These are phyloP conservation scores for Ogataea nitratoaversa DNA, from an alignment of 805 yeast species.

Conservation along the genomic window DNA sequence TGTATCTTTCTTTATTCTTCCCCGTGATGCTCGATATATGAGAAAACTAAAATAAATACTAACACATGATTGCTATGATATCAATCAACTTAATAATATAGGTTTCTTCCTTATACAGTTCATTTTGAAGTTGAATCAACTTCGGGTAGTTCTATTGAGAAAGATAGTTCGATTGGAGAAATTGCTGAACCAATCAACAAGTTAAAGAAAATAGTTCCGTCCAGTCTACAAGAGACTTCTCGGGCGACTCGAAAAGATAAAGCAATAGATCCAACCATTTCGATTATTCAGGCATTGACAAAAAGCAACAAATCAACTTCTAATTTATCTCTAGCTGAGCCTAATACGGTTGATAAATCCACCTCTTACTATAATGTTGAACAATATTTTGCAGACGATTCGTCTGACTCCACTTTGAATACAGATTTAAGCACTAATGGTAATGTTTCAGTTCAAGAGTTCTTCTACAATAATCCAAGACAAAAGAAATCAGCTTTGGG, in stretches of 20 bases:
- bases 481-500: conserved; percentile 12
- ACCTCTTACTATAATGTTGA: conserved; percentile 6
- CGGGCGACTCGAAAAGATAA: conserved; percentile 7
- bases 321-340: conserved; percentile 7
- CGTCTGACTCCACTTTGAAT: conserved; percentile 11
- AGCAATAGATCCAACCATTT: conserved; percentile 17
- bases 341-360: neutral
- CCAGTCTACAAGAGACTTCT: neutral
- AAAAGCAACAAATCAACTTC: conserved; percentile 10
- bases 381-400: conserved; percentile 13
- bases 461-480: conserved; percentile 39
- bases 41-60: conserved; percentile 2
- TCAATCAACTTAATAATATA: conserved; percentile 21
- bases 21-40: neutral
- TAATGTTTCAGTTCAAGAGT: conserved; percentile 49
- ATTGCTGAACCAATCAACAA: conserved; percentile 23
- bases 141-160: conserved; percentile 6
- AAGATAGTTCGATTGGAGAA: conserved; percentile 17
- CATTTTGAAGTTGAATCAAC: conserved; percentile 46
- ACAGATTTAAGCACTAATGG: conserved; percentile 11
- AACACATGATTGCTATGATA: conserved; percentile 15
- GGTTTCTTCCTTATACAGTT: conserved; percentile 73
- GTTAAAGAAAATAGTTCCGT: neutral
- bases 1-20: conserved; percentile 25
- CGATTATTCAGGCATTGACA: conserved; percentile 23